Evolutionary conservation across 2,329 filamentous ascomycete species (phyloP), one percentile per base, ranked within the genome.

Genomic region (Chaetomium sp.): DNA sequence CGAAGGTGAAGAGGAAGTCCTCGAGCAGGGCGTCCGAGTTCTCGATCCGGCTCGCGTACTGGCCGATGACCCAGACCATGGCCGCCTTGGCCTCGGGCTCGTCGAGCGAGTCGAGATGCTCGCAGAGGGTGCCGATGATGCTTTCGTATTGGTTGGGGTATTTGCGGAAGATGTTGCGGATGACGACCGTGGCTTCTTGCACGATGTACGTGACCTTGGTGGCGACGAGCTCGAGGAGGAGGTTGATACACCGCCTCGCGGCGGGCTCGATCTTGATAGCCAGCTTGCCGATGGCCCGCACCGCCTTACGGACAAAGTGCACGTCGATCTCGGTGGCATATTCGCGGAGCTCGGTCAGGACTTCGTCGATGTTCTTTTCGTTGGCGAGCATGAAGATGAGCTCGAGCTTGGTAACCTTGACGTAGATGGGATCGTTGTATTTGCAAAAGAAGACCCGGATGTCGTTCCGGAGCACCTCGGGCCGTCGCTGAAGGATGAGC

Each of bases 371-470:
- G 69, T 99, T 99, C 66, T 86, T 88, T 72, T 96, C 91, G 37
- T 84, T 96, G 6, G 94, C 94, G 58, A 99, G 81, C 94, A 97
- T 99, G 72, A 99, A 99, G 63, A 99, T 97, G 64, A 99, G 81
- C 73, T 99, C 94, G 49, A 99, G 80, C 73, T 99, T 99, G 12
- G 94, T 99, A 51, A 99, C 94, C 72, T 99, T 99, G 74, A 99
- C 94, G 70, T 97, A 99, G 61, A 99, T 99, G 0, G 94, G 94
- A 68, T 99, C 94, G 70, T 99, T 99, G 74, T 99, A 99, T 78
- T 99, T 99, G 84, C 94, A 99, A 74, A 99, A 99, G 75, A 99
- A 99, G 36, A 99, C 94, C 47, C 94, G 85, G 60, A 99, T 97
- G 71, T 99, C 94, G 71, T 96, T 97, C 61, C 91, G 84, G 53